Percentiles rank a stretch among this genome's conserved stretches.
Evolutionary conservation across 345 rosid genomes (phyloP).

Genomic region (Murraya koenigii): DNA sequence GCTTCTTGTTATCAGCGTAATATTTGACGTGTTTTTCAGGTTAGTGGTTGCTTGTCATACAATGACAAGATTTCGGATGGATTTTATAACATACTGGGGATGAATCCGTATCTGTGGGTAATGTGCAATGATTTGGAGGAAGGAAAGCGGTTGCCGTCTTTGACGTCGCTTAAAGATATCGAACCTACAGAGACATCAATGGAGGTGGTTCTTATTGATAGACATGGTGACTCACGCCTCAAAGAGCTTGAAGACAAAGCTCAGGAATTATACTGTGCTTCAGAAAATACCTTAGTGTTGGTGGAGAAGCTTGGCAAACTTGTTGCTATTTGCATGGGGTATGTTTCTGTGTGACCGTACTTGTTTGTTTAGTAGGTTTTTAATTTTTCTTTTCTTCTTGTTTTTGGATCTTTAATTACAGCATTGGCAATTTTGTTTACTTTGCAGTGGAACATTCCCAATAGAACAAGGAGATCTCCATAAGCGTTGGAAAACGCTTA

Average conservation of each 20-base stretch:
- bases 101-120: constrained; percentile 91
- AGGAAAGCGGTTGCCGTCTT: constrained; percentile 64
- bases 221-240: constrained; percentile 65
- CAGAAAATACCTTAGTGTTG: constrained; percentile 62
- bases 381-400: background rate
- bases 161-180: constrained; percentile 64
- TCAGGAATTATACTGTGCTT: constrained; percentile 66
- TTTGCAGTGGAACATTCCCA: constrained; percentile 69
- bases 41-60: constrained; percentile 87
- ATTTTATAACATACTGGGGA: constrained; percentile 87
- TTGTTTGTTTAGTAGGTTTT: background rate
- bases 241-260: constrained; percentile 88
- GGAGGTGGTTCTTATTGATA: constrained; percentile 88
- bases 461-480: constrained; percentile 83
- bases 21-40: constrained; percentile 34
- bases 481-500: constrained; percentile 71
- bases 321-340: constrained; percentile 94
- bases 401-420: background rate
- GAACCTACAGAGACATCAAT: constrained; percentile 67
- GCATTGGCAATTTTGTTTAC: constrained; percentile 13
- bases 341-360: background rate
- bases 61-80: constrained; percentile 86
- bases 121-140: constrained; percentile 79
- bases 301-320: constrained; percentile 85
- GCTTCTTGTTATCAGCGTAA: background rate